phyloP scores from a whole-genome alignment of 225 moss, liverwort and hornwort species.

The Sphagnum tenellum region DNA sequence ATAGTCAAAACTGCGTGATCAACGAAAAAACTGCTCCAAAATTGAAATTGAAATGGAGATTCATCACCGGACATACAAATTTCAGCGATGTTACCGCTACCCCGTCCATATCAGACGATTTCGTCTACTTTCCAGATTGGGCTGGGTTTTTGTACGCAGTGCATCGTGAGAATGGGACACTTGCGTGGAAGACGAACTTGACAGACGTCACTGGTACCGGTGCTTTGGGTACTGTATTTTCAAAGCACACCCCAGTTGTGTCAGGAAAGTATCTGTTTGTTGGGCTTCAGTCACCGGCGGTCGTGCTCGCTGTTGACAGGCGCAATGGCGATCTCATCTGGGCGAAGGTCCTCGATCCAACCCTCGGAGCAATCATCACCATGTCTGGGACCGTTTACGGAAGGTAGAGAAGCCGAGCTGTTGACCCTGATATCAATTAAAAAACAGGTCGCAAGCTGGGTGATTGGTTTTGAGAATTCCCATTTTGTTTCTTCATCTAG shows the following conservation, averaged over 20 bases:
- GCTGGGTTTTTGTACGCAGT: slow-evolving; percentile 14
- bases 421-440: too few relatives aligned
- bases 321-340: slow-evolving; percentile 11
- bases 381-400: slow-evolving; percentile 8
- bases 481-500: too few relatives aligned
- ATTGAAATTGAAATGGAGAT: slow-evolving; percentile 6
- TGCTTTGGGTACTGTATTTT: background rate
- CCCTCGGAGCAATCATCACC: slow-evolving; percentile 8
- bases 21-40: too few relatives aligned
- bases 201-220: slow-evolving; percentile 4
- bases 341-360: slow-evolving; percentile 4
- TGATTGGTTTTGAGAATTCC: too few relatives aligned
- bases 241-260: slow-evolving; percentile 1
- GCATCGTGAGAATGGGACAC: slow-evolving; percentile 9
- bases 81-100: slow-evolving; percentile 13
- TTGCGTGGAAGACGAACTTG: slow-evolving; percentile 12
- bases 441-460: too few relatives aligned
- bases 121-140: slow-evolving; percentile 18
- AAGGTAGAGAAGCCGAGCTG: slow-evolving; percentile 3
- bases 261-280: slow-evolving; percentile 8
- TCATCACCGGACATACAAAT: background rate
- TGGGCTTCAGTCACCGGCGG: slow-evolving; percentile 6
- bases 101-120: slow-evolving; percentile 11
- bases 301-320: slow-evolving; percentile 9
- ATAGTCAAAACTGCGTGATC: too few relatives aligned